These are phyloP conservation scores for Calycina herbarum DNA, from an alignment of 2,329 filamentous ascomycete genomes.

Conservation along the genomic window DNA sequence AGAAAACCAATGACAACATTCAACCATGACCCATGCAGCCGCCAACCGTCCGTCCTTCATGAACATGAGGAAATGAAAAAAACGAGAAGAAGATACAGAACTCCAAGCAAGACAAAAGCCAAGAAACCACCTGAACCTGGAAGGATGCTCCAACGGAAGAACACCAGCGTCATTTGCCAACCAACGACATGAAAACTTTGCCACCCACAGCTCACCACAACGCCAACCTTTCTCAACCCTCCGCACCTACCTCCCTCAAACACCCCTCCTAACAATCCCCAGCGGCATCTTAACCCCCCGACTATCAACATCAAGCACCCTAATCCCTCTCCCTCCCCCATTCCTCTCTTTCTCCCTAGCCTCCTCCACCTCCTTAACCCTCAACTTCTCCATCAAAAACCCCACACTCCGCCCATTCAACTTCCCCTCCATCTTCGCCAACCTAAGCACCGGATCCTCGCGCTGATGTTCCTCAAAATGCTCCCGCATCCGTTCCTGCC, in stretches of 20 bases:
- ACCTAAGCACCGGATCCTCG: constrained; percentile 6
- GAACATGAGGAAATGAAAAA: neutral
- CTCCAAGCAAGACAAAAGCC: neutral
- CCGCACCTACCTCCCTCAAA: neutral
- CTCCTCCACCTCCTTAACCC: constrained; percentile 5
- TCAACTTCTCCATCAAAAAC: constrained; percentile 14
- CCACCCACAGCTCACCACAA: neutral
- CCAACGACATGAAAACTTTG: too few species aligned
- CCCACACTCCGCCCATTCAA: constrained; percentile 9
- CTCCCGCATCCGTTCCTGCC: constrained; percentile 5
- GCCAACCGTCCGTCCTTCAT: neutral
- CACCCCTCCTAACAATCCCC: neutral
- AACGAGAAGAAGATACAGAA: neutral
- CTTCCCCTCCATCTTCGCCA: constrained; percentile 10
- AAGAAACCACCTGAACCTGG: too few species aligned
- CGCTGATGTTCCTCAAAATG: constrained; percentile 8
- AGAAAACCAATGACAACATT: too few species aligned
- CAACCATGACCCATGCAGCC: neutral
- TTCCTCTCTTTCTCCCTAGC: neutral
- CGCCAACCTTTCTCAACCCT: neutral
- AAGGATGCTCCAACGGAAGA: too few species aligned
- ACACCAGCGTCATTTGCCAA: too few species aligned
- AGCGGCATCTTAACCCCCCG: neutral
- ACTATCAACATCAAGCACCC: neutral
- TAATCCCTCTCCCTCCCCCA: neutral